phyloP scores from a whole-genome alignment of 257 asterid genomes.

The Ilex aquifolium region DNA sequence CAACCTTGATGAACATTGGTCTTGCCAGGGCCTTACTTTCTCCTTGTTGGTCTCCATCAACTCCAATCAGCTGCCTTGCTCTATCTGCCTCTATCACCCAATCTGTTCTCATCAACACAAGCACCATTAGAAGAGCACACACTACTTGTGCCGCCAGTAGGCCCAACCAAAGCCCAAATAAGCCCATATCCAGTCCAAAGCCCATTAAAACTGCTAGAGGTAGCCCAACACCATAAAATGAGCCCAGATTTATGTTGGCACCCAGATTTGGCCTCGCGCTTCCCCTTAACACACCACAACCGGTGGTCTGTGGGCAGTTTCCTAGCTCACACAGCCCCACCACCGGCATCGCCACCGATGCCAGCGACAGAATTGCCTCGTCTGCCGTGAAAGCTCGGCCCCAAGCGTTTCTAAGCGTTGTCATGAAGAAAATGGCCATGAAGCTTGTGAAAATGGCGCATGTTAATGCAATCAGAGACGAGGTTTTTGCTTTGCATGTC shows the following conservation, averaged over 20 bases:
- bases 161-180: conserved; percentile 55
- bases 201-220: conserved; percentile 49
- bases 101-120: conserved; percentile 38
- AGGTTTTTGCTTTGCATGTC: conserved; percentile 36
- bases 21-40: not conserved
- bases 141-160: conserved; percentile 47
- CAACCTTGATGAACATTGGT: not conserved
- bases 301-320: conserved; percentile 65
- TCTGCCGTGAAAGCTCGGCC: conserved; percentile 43
- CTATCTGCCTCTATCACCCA: conserved; percentile 41
- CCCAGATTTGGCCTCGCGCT: conserved; percentile 53
- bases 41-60: conserved; percentile 1
- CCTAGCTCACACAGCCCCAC: conserved; percentile 74
- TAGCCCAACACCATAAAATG: conserved; percentile 57
- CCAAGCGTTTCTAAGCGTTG: conserved; percentile 23
- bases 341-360: conserved; percentile 47
- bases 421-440: conserved; percentile 30
- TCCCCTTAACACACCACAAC: conserved; percentile 70
- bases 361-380: conserved; percentile 24
- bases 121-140: conserved; percentile 34
- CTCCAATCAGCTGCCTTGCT: conserved; percentile 38
- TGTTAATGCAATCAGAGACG: conserved; percentile 24
- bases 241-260: conserved; percentile 43
- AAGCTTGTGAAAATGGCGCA: conserved; percentile 41
- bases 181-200: conserved; percentile 40